phyloP scores from a whole-genome alignment of 192 early-diverging fungal genomes.

The Dissophora globulifera region DNA sequence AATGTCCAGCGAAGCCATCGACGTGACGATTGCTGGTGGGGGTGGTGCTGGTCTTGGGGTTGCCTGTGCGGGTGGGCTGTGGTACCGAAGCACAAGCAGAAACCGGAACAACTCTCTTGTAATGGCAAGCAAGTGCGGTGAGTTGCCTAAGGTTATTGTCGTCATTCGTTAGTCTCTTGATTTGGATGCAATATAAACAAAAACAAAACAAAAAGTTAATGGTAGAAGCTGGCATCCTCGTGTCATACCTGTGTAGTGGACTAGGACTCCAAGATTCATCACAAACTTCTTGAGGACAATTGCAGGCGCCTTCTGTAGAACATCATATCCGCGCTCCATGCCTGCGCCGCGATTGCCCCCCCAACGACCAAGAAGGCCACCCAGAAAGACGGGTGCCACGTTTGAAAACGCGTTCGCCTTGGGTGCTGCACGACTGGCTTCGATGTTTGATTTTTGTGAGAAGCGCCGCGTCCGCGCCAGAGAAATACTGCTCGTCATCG shows the following conservation, averaged over 20 bases:
- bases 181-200: not conserved
- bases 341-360: constrained; percentile 50
- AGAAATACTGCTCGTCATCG: constrained; percentile 19
- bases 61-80: constrained; percentile 17
- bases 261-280: constrained; percentile 23
- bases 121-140: constrained; percentile 30
- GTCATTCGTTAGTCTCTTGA: too few relatives aligned
- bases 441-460: constrained; percentile 39
- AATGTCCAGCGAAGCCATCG: constrained; percentile 1
- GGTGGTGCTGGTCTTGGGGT: constrained; percentile 3
- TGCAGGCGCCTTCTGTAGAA: constrained; percentile 26
- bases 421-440: constrained; percentile 32
- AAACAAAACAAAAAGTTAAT: too few relatives aligned
- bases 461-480: constrained; percentile 31
- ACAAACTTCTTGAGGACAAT: constrained; percentile 45
- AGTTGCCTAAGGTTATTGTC: constrained; percentile 27
- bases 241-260: constrained; percentile 33
- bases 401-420: constrained; percentile 48
- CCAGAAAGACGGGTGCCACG: constrained; percentile 32
- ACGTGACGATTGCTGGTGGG: not conserved
- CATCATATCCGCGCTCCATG: constrained; percentile 41
- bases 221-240: too few relatives aligned
- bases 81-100: constrained; percentile 36
- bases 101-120: constrained; percentile 43
- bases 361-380: constrained; percentile 46